Percentiles rank a stretch among this genome's conserved stretches.
Conservation (phyloP, 2,329 filamentous ascomycete species). For the Pseudofabraea citricarpa region DNA sequence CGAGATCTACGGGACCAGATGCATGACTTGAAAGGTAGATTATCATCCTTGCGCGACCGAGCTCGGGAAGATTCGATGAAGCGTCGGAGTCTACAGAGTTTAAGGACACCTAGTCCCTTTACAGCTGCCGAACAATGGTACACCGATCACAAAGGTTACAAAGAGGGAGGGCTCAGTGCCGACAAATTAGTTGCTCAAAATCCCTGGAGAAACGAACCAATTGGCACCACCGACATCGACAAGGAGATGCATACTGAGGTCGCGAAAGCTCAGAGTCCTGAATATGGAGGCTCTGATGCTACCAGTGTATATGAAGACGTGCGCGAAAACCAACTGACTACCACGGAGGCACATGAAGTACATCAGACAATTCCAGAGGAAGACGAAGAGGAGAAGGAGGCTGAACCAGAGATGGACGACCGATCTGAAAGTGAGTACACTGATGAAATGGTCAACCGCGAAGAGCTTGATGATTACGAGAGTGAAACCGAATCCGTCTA, state of each 20-base stretch:
- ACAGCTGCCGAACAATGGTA: constrained; percentile 31
- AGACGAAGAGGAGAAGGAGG: constrained; percentile 7
- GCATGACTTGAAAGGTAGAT: constrained; percentile 62
- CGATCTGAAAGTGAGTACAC: constrained; percentile 34
- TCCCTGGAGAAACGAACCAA: constrained; percentile 16
- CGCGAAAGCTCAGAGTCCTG: constrained; percentile 5
- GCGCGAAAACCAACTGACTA: constrained; percentile 10
- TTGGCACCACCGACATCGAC: constrained; percentile 1
- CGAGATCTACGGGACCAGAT: constrained; percentile 62
- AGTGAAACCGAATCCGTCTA: constrained; percentile 64
- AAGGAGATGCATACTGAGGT: constrained; percentile 1
- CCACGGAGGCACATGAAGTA: constrained; percentile 6
- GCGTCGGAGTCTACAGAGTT: constrained; percentile 55
- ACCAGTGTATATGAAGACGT: constrained; percentile 26
- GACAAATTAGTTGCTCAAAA: constrained; percentile 20
- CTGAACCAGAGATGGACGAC: constrained; percentile 20
- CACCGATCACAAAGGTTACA: constrained; percentile 18
- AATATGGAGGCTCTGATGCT: constrained; percentile 19
- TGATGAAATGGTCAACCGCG: constrained; percentile 24
- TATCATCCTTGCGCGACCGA: constrained; percentile 60
- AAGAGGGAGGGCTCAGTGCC: constrained; percentile 15
- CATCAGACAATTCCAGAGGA: constrained; percentile 4
- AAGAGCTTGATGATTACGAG: constrained; percentile 32
- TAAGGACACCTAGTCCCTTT: constrained; percentile 50
- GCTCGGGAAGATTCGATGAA: constrained; percentile 60